Evolutionary conservation across 1,139 yeast species (phyloP).

Genomic region (Suhomyces maxii): DNA sequence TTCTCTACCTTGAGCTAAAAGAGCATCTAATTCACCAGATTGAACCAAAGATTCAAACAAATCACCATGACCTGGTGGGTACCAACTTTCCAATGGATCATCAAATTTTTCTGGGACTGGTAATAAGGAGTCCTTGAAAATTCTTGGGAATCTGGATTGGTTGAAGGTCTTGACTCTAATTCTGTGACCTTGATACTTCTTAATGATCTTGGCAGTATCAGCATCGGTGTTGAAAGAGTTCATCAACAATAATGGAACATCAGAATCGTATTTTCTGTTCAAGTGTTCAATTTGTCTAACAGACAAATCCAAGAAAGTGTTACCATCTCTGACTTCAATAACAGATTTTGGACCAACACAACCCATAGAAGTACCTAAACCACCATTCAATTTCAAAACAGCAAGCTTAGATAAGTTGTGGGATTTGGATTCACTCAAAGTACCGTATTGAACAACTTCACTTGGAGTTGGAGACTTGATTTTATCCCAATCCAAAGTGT

Average conservation of each 20-base stretch:
- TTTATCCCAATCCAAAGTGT: conserved; percentile 89
- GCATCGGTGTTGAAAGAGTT: conserved; percentile 97
- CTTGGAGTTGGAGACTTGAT: conserved; percentile 85
- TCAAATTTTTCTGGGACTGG: conserved; percentile 84
- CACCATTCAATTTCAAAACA: conserved; percentile 95
- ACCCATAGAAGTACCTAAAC: conserved; percentile 98
- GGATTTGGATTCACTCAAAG: conserved; percentile 36
- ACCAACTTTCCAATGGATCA: conserved; percentile 86
- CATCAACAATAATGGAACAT: conserved; percentile 95
- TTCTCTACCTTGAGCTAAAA: conserved; percentile 93
- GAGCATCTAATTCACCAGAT: conserved; percentile 88
- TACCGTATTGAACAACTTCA: conserved; percentile 80
- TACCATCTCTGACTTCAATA: conserved; percentile 97
- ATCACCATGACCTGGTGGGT: conserved; percentile 99
- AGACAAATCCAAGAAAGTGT: conserved; percentile 89
- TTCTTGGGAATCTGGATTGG: conserved; percentile 96
- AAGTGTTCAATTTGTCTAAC: conserved; percentile 97
- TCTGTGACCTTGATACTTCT: conserved; percentile 96
- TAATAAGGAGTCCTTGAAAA: conserved; percentile 86
- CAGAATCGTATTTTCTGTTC: conserved; percentile 86
- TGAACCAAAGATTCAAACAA: conserved; percentile 86
- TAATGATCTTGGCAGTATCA: conserved; percentile 92
- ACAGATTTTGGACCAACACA: conserved; percentile 99
- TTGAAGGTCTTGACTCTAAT: conserved; percentile 94
- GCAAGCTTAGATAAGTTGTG: conserved; percentile 80